These are phyloP conservation scores for Boletellus sp. DNA, from an alignment of 1,284 basidiomycete species.

Conservation along the genomic window DNA sequence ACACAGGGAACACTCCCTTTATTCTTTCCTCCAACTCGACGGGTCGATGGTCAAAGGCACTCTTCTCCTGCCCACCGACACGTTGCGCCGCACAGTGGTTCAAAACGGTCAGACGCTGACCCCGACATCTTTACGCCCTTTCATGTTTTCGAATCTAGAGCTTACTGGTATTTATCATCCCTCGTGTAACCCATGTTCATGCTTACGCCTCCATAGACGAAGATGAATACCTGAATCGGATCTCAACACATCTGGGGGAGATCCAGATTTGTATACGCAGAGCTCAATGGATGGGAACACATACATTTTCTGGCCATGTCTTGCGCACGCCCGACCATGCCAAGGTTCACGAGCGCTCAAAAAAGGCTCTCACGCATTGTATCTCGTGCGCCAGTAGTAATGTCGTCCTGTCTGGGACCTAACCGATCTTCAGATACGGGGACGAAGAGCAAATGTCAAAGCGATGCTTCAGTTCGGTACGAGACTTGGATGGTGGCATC, in stretches of 20 bases:
- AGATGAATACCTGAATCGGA: constrained; percentile 24
- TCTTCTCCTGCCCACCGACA: neutral
- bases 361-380: constrained; percentile 37
- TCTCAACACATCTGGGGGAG: constrained; percentile 18
- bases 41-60: constrained; percentile 10
- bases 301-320: neutral
- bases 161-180: constrained; percentile 31
- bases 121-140: constrained; percentile 18
- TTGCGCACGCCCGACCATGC: constrained; percentile 2
- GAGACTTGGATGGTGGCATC: constrained; percentile 12
- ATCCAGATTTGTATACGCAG: constrained; percentile 22
- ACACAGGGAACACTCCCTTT: constrained; percentile 12
- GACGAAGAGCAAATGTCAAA: constrained; percentile 10
- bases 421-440: constrained; percentile 19
- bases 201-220: constrained; percentile 26
- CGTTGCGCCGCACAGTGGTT: constrained; percentile 1
- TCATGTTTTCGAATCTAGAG: constrained; percentile 30
- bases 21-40: constrained; percentile 17
- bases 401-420: neutral
- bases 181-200: neutral
- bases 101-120: constrained; percentile 9
- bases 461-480: neutral
- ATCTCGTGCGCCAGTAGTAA: constrained; percentile 28
- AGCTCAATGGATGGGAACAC: neutral
- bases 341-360: constrained; percentile 37